Conservation (phyloP, 306 rosid species). For the Trifolium repens region DNA sequence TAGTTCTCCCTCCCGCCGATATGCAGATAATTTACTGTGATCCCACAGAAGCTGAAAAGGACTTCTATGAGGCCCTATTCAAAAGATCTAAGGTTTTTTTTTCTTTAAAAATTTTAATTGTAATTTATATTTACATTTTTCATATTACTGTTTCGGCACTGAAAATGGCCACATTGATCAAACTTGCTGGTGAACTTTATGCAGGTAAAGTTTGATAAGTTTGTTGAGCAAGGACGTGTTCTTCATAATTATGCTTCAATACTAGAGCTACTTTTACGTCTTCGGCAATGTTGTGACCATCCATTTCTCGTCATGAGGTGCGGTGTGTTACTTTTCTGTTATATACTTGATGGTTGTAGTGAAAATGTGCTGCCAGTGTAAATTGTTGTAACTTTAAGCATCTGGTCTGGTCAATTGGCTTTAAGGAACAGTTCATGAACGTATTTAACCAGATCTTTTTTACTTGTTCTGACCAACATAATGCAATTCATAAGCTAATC, state of each 20-base stretch:
- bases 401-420: slow-evolving; percentile 19
- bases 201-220: slow-evolving; percentile 92
- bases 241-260: slow-evolving; percentile 99
- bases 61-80: slow-evolving; percentile 88
- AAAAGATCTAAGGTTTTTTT: slow-evolving; percentile 80
- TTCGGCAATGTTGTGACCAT: slow-evolving; percentile 96
- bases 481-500: slow-evolving; percentile 2
- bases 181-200: slow-evolving; percentile 38
- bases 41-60: slow-evolving; percentile 88
- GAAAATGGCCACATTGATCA: slow-evolving; percentile 35
- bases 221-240: slow-evolving; percentile 97
- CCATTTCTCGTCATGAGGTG: slow-evolving; percentile 99
- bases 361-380: slow-evolving; percentile 21
- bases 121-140: slow-evolving; percentile 22
- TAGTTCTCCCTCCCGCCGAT: slow-evolving; percentile 96
- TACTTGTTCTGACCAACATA: neutral
- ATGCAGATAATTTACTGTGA: slow-evolving; percentile 83
- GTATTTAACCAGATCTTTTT: too few relatives aligned
- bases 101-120: neutral
- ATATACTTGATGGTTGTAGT: slow-evolving; percentile 9
- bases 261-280: slow-evolving; percentile 94
- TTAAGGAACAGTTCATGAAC: slow-evolving; percentile 11
- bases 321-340: slow-evolving; percentile 17
- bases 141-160: slow-evolving; percentile 2
- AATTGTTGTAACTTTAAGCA: slow-evolving; percentile 21